A percentile compares a stretch with the other conserved stretches of the same genome.
Conservation (phyloP, 768 basidiomycete species). For the Lactarius deliciosus region DNA sequence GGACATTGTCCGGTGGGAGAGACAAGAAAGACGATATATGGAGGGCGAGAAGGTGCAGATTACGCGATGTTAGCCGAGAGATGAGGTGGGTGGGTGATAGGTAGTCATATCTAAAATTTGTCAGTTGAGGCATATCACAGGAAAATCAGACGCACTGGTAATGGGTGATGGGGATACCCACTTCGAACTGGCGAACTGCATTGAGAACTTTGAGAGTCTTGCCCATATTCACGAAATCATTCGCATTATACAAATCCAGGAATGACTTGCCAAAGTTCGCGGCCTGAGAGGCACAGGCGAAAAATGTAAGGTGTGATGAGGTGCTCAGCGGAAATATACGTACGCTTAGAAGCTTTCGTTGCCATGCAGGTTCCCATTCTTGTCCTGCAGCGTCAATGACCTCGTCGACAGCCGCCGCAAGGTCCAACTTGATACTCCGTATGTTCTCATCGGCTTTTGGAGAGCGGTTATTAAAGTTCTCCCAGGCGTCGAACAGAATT, state of each 20-base stretch:
- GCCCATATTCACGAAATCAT: constrained; percentile 90
- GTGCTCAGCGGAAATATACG: constrained; percentile 28
- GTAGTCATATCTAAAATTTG: constrained; percentile 64
- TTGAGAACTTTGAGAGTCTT: constrained; percentile 92
- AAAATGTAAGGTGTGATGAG: constrained; percentile 4
- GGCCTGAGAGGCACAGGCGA: constrained; percentile 52
- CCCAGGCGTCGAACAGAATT: constrained; percentile 90
- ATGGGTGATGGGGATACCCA: constrained; percentile 92
- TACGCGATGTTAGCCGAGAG: constrained; percentile 78
- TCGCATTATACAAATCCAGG: constrained; percentile 88
- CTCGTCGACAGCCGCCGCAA: constrained; percentile 83
- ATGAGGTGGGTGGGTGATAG: constrained; percentile 81
- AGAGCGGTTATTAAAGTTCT: constrained; percentile 77
- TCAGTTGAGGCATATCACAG: constrained; percentile 5
- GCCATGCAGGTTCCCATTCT: constrained; percentile 91
- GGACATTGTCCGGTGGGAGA: constrained; percentile 80
- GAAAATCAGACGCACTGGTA: constrained; percentile 60
- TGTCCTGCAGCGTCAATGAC: constrained; percentile 92
- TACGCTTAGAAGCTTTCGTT: constrained; percentile 81
- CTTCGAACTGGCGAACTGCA: constrained; percentile 86
- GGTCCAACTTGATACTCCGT: constrained; percentile 80
- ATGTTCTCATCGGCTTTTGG: constrained; percentile 94
- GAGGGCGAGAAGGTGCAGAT: constrained; percentile 88
- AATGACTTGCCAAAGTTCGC: constrained; percentile 96
- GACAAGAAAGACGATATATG: constrained; percentile 83